phyloP scores from a whole-genome alignment of 2,329 filamentous ascomycete species.

The Aspergillus latus region DNA sequence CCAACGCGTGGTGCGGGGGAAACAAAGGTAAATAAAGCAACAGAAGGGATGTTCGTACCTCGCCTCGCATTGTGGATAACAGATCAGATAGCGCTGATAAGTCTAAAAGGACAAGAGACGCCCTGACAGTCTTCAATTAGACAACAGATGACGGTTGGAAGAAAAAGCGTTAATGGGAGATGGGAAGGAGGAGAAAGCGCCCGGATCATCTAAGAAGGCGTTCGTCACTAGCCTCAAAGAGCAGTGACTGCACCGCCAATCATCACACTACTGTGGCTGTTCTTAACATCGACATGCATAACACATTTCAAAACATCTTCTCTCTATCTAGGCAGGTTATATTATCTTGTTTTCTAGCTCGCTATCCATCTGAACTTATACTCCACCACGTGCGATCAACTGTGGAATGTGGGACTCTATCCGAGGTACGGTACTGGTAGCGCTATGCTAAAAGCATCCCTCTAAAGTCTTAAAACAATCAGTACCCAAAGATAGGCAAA shows the following conservation, averaged over 20 bases:
- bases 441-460: background rate
- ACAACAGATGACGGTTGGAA: background rate
- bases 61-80: constrained; percentile 37
- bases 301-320: background rate
- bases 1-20: constrained; percentile 21
- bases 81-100: background rate
- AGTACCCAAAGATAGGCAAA: background rate
- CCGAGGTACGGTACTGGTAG: background rate
- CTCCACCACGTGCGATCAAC: background rate
- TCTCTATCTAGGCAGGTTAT: too few relatives aligned
- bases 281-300: background rate
- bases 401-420: background rate
- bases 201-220: constrained; percentile 3
- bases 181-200: background rate
- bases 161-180: background rate
- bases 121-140: background rate
- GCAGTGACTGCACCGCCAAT: constrained; percentile 5
- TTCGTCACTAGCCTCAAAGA: constrained; percentile 10
- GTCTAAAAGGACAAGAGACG: background rate
- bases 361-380: background rate
- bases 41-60: constrained; percentile 27
- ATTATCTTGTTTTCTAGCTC: background rate
- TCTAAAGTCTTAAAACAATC: background rate
- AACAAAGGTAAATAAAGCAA: constrained; percentile 21
- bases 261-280: constrained; percentile 2